phyloP scores from a whole-genome alignment of 2,329 filamentous ascomycete species.

The Beauveria varroae region DNA sequence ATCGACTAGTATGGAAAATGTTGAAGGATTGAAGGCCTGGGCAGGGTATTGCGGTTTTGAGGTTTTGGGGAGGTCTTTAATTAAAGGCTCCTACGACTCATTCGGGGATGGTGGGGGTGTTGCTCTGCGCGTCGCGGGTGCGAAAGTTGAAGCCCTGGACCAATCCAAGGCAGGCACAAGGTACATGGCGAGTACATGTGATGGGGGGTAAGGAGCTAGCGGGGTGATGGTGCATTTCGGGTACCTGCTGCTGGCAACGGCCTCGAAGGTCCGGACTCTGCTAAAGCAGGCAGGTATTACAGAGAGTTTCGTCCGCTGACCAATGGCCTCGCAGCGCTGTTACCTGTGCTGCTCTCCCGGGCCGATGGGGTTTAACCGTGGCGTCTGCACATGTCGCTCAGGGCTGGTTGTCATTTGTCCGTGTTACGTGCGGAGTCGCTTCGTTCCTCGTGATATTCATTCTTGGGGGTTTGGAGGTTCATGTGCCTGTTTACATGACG shows the following conservation, averaged over 20 bases:
- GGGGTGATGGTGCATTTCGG: background rate
- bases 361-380: constrained; percentile 5
- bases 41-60: background rate
- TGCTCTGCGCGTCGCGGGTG: constrained; percentile 1
- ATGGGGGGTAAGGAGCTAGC: background rate
- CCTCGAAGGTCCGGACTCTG: too few relatives aligned
- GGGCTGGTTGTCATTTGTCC: constrained; percentile 1
- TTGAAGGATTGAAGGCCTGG: too few relatives aligned
- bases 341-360: constrained; percentile 20
- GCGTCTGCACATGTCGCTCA: background rate
- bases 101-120: constrained; percentile 6
- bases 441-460: constrained; percentile 4
- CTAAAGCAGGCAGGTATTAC: background rate
- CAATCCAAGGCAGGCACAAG: background rate
- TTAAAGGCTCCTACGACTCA: background rate
- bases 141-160: background rate
- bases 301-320: constrained; percentile 8
- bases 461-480: background rate
- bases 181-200: constrained; percentile 6
- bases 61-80: background rate
- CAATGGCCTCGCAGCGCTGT: constrained; percentile 20
- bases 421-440: background rate
- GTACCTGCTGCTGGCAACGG: background rate
- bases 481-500: background rate
- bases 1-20: background rate